Percentiles rank a stretch among this genome's conserved stretches.
Conservation (phyloP, 331 rosid species). For the Ulmus americana region DNA sequence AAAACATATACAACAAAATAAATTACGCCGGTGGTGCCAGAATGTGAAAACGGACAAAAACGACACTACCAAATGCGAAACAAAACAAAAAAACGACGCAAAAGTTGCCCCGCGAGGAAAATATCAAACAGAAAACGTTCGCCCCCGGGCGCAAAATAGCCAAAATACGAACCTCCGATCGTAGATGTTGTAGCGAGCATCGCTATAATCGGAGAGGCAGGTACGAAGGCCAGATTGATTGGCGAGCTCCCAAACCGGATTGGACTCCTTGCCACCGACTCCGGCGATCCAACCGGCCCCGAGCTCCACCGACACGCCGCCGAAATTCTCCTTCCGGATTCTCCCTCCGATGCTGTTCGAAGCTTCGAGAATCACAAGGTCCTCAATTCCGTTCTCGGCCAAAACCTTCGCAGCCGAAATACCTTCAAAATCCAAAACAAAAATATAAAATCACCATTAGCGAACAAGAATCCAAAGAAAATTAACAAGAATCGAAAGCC, state of each 20-base stretch:
- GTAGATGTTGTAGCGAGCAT: slow-evolving; percentile 82
- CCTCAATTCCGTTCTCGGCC: slow-evolving; percentile 63
- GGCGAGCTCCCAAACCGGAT: slow-evolving; percentile 94
- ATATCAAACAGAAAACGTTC: background rate
- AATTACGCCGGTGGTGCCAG: background rate
- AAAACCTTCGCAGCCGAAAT: slow-evolving; percentile 72
- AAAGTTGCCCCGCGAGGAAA: background rate
- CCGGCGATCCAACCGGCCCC: slow-evolving; percentile 99
- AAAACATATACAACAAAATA: background rate
- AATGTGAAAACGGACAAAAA: background rate
- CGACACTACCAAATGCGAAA: background rate
- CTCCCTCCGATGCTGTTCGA: slow-evolving; percentile 91
- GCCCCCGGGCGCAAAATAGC: background rate
- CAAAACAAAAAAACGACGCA: background rate
- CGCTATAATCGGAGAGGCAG: slow-evolving; percentile 83
- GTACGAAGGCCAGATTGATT: slow-evolving; percentile 56
- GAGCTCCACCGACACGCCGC: slow-evolving; percentile 81
- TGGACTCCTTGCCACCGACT: slow-evolving; percentile 68
- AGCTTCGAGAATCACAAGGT: slow-evolving; percentile 74
- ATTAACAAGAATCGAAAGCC: background rate
- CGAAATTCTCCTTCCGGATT: slow-evolving; percentile 66
- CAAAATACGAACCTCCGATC: slow-evolving; percentile 53
- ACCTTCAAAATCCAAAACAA: slow-evolving; percentile 29
- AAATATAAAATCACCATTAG: background rate
- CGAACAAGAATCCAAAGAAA: background rate